These are phyloP conservation scores for Arachnopeziza araneosa DNA, from an alignment of 2,329 filamentous ascomycete genomes.

Conservation along the genomic window DNA sequence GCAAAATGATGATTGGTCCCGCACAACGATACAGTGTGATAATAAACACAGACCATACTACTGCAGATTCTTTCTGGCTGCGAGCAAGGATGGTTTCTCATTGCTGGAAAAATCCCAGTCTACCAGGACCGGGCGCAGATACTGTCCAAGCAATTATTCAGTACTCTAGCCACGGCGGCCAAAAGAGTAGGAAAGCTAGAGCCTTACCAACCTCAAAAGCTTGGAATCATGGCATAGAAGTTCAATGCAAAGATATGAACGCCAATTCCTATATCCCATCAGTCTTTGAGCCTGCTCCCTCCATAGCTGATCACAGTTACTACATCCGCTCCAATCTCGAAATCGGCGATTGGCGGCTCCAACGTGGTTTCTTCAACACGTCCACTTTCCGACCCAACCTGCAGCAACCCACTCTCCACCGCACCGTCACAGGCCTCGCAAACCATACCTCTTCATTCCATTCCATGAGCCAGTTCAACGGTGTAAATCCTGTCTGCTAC, in stretches of 20 bases:
- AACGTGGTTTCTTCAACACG: slow-evolving; percentile 53
- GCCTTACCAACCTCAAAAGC: slow-evolving; percentile 31
- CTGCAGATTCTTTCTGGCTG: slow-evolving; percentile 54
- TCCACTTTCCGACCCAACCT: slow-evolving; percentile 48
- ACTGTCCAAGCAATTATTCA: slow-evolving; percentile 45
- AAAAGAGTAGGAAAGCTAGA: background rate
- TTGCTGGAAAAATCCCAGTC: slow-evolving; percentile 50
- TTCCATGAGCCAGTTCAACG: slow-evolving; percentile 39
- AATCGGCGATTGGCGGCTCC: slow-evolving; percentile 52
- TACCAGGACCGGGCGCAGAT: slow-evolving; percentile 37
- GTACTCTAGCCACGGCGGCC: slow-evolving; percentile 31
- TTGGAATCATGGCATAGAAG: slow-evolving; percentile 37
- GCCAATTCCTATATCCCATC: slow-evolving; percentile 41
- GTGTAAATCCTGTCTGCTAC: slow-evolving; percentile 46
- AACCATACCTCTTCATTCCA: slow-evolving; percentile 41
- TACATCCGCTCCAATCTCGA: slow-evolving; percentile 50
- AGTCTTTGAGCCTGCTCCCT: slow-evolving; percentile 37
- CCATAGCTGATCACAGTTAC: slow-evolving; percentile 45
- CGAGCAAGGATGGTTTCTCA: slow-evolving; percentile 55
- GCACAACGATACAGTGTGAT: slow-evolving; percentile 68
- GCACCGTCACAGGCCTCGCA: slow-evolving; percentile 41
- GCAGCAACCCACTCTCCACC: slow-evolving; percentile 43
- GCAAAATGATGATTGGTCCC: slow-evolving; percentile 59
- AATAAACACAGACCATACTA: slow-evolving; percentile 52
- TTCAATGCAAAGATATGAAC: slow-evolving; percentile 31